Conservation (phyloP, 2,329 filamentous ascomycete species). For the Teratosphaeria viscida region DNA sequence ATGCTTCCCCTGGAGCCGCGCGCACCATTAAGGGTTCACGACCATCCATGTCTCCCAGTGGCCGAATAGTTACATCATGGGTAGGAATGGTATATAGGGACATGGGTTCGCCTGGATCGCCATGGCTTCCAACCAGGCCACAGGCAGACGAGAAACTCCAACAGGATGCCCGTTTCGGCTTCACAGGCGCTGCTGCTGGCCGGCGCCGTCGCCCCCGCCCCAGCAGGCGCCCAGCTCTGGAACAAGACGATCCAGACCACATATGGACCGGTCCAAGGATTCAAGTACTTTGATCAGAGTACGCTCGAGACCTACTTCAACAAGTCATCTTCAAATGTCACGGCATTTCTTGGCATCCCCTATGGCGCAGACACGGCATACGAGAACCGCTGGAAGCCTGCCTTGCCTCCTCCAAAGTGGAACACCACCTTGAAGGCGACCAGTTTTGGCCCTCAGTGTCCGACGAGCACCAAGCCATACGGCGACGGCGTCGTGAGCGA, state of each 20-base stretch:
- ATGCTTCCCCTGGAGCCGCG: too few species aligned
- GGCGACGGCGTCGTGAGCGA: not conserved
- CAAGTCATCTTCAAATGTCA: not conserved
- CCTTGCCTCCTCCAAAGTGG: not conserved
- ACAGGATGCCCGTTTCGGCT: not conserved
- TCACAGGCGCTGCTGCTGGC: not conserved
- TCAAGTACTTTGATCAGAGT: not conserved
- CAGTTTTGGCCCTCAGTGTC: not conserved
- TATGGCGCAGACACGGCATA: not conserved
- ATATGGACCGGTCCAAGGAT: not conserved
- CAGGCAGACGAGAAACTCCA: not conserved
- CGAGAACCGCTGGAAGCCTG: not conserved
- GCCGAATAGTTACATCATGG: not conserved
- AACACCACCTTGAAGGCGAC: not conserved
- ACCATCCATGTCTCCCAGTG: not conserved
- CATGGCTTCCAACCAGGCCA: not conserved
- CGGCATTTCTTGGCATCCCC: not conserved
- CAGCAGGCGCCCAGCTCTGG: not conserved
- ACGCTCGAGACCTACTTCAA: not conserved
- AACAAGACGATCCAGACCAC: not conserved
- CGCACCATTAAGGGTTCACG: not conserved
- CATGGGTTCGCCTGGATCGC: not conserved
- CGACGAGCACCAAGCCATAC: not conserved
- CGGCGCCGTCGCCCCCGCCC: not conserved
- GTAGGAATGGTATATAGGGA: not conserved